Base-by-base conservation (phyloP, 345 rosid genomes). In the Heritiera littoralis region DNA sequence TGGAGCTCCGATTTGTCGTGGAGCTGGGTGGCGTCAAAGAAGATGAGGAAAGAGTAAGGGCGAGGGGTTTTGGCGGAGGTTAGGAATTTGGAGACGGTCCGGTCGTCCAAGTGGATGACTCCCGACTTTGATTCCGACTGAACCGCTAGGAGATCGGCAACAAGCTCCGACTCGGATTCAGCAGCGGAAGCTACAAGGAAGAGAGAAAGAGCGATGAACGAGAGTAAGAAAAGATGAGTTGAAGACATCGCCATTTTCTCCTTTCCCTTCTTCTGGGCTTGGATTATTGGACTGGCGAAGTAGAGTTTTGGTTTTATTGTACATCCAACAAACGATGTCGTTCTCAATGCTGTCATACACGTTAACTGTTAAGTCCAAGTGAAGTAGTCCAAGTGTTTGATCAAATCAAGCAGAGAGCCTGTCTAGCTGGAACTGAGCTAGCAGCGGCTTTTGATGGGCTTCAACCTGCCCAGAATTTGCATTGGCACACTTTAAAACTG, bases 21-120 rank as follows among this genome's bases (percentile, higher is more conserved):
- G 81, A 83, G 86, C 77, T 92, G 95, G 18, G 78, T 73, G 66
- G 98, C 97, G 78, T 94, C 98, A 86, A 96, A 96, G 94, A 92
- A 96, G 85, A 96, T 79, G 86, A 96, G 84, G 66, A 92, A 68
- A 0, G 89, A 85, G 88, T 92, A 94, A 17, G 95, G 90, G 7
- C 98, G 92, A 0, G 98, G 97, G 10, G 92, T 79, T 58, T 85
- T 86, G 2, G 61, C 96, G 93, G 17, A 94, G 76, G 66, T 85
- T 86, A 96, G 77, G 89, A 92, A 96, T 58, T 90, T 94, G 35
- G 97, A 88, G 66, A 94, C 52, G n/a, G 86, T 69, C 78, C 86
- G 97, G 86, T 96, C 97, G 83, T 92, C 86, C 69, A 94, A 82
- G 83, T 80, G 99, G 87, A 96, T 90, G 59, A 96, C 82, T 75